phyloP scores from a whole-genome alignment of 306 rosid genomes.

The Erythrophleum fordii region DNA sequence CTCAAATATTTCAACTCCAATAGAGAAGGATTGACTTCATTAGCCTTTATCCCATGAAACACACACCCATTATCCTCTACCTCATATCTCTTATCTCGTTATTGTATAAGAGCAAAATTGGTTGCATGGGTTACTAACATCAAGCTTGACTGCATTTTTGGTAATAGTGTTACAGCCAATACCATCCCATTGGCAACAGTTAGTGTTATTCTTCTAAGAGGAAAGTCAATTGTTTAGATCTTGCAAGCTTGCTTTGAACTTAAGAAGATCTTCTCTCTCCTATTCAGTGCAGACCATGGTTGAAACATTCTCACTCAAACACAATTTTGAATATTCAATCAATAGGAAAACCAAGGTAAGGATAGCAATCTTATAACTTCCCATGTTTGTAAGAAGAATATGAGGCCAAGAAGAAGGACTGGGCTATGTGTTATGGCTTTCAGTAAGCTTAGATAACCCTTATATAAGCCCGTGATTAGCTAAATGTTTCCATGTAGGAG shows the following conservation, averaged over 20 bases:
- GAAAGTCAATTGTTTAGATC: not conserved
- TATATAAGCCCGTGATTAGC: no score
- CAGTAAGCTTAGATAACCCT: no score
- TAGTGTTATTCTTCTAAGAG: not conserved
- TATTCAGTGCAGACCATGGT: no score
- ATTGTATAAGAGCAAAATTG: no score
- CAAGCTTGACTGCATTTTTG: not conserved
- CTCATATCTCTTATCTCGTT: no score
- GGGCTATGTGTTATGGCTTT: no score
- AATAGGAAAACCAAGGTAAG: not conserved
- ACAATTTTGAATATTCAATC: not conserved
- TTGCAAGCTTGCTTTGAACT: not conserved
- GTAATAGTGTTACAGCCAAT: not conserved
- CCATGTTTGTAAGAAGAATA: not conserved
- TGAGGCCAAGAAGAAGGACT: no score
- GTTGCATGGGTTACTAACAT: not conserved
- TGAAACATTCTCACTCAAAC: not conserved
- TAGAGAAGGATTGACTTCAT: not conserved
- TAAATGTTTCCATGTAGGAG: no score
- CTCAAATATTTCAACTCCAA: not conserved
- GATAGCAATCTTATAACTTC: not conserved
- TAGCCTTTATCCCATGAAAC: no score
- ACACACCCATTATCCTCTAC: no score
- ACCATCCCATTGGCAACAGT: slow-evolving; percentile 1
- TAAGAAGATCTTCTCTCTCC: not conserved